Base-by-base conservation (phyloP, 2,329 filamentous ascomycete species). In the Bipolaris victoriae region DNA sequence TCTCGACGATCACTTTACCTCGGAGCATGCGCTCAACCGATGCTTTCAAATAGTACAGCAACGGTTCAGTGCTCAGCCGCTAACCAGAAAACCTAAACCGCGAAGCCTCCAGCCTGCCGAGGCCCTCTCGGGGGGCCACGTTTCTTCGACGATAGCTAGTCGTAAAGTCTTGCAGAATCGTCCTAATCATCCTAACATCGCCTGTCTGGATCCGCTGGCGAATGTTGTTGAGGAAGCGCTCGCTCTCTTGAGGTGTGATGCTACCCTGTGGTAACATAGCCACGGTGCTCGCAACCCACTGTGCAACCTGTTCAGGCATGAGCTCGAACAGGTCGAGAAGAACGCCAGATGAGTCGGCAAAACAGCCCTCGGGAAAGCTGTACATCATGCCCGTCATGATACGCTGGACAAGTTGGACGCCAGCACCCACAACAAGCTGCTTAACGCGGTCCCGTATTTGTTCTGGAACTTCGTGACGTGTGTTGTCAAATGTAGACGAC, bases 321-420 rank as follows among this genome's bases (percentile, higher is more conserved):
- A 98, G 81, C 75, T 97, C 90, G 73, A 99, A 97, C 63, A 98
- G 83, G 3, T 89, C 88, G 58, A 99, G 86, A 50, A 99, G 80
- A n/a, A 97, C 91, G 4, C 92, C 93, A 47, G 92, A 97, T 15
- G 92, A 93, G 73, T 99, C 95, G 0, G 93, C 89, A 72, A 98
- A 96, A 78, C 93, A 97, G 76, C 98, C 95, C 41, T 91, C 87
- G 0, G 95, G 96, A 79, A 99, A 99, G 0, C 90, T 96, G 75
- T 97, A 97, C 94, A 99, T 98, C 93, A 99, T 96, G 58, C 95
- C 95, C 1, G 93, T 95, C 80, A 99, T 84, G 56, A 96, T 88
- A 62, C 93, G 90, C 77, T 97, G 94, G 7, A 95, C 88, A 26
- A 99, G 82, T 54, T 87, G 80, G 69, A 92, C 88, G 36, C 95